Evolutionary conservation across 495 filamentous ascomycete genomes (phyloP).

Genomic region (Parmelia sp.): DNA sequence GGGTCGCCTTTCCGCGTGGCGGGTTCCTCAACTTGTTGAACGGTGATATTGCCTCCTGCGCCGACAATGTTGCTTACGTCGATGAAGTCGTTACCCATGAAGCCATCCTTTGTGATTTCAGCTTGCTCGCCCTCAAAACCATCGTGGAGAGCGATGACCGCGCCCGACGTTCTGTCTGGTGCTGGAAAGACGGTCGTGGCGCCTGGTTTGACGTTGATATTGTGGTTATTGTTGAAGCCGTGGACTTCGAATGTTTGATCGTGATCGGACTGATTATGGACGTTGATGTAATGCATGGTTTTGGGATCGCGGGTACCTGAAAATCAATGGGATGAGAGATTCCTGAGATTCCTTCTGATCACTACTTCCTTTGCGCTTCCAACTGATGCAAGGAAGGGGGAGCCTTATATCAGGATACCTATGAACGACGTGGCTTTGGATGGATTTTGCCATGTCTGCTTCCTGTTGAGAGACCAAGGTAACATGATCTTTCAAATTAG

Average conservation of each 20-base stretch:
- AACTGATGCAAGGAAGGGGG: not conserved
- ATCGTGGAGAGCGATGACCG: slow-evolving; percentile 33
- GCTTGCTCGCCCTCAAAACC: slow-evolving; percentile 38
- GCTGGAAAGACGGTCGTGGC: slow-evolving; percentile 27
- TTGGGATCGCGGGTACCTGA: not conserved
- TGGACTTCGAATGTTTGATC: slow-evolving; percentile 36
- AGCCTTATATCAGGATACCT: not conserved
- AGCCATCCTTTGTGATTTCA: slow-evolving; percentile 38
- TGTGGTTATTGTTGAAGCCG: slow-evolving; percentile 33
- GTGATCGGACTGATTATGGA: slow-evolving; percentile 34
- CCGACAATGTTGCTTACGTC: slow-evolving; percentile 39
- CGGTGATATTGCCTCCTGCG: slow-evolving; percentile 38
- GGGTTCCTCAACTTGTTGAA: slow-evolving; percentile 36
- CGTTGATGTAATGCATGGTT: slow-evolving; percentile 23
- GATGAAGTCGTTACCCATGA: slow-evolving; percentile 35
- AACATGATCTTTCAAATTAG: not conserved
- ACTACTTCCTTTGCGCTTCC: not conserved
- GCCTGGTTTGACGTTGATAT: slow-evolving; percentile 30
- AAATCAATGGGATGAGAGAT: not conserved
- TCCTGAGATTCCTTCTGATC: not conserved
- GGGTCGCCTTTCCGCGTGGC: slow-evolving; percentile 36
- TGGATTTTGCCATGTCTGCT: not conserved
- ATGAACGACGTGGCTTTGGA: not conserved
- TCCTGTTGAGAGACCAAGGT: not conserved
- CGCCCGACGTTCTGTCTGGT: slow-evolving; percentile 32